These are phyloP conservation scores for Crithidia bombi DNA, from an alignment of 208 protist genomes.

Conservation along the genomic window DNA sequence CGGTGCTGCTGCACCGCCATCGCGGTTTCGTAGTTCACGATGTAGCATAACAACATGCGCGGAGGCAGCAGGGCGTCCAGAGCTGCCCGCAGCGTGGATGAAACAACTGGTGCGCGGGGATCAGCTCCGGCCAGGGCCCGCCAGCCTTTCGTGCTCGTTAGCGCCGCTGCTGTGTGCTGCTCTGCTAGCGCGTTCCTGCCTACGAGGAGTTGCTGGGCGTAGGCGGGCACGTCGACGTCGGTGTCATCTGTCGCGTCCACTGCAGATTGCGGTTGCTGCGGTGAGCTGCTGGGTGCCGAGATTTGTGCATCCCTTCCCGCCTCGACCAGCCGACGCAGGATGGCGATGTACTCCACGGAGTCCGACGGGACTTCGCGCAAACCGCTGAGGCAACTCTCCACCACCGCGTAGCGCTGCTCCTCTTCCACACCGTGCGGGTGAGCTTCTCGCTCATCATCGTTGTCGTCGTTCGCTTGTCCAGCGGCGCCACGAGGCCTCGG, in stretches of 20 bases:
- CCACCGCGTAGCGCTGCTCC: slow-evolving; percentile 17
- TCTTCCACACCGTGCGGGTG: slow-evolving; percentile 3
- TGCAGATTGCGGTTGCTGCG: background rate
- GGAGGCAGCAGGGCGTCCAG: slow-evolving; percentile 48
- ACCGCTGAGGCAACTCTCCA: slow-evolving; percentile 28
- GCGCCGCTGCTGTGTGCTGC: background rate
- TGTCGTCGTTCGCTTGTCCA: background rate
- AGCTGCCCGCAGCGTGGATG: slow-evolving; percentile 20
- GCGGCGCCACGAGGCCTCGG: background rate
- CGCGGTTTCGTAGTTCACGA: slow-evolving; percentile 24
- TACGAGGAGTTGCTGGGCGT: slow-evolving; percentile 21
- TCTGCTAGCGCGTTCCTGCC: background rate
- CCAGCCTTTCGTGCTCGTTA: background rate
- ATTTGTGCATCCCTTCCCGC: too few relatives aligned
- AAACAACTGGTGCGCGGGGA: slow-evolving; percentile 25
- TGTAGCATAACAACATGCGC: slow-evolving; percentile 43
- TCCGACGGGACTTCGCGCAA: slow-evolving; percentile 24
- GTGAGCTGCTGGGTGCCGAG: too few relatives aligned
- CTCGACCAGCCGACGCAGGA: slow-evolving; percentile 18
- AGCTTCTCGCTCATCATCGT: background rate
- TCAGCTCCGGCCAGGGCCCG: background rate
- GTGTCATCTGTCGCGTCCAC: background rate
- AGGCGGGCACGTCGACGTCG: slow-evolving; percentile 23
- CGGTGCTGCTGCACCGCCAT: slow-evolving; percentile 32
- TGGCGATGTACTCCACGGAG: slow-evolving; percentile 25